Evolutionary conservation across 1,284 basidiomycete genomes (phyloP), one percentile per base, ranked within the genome.

Genomic region (Hemileia vastatrix): DNA sequence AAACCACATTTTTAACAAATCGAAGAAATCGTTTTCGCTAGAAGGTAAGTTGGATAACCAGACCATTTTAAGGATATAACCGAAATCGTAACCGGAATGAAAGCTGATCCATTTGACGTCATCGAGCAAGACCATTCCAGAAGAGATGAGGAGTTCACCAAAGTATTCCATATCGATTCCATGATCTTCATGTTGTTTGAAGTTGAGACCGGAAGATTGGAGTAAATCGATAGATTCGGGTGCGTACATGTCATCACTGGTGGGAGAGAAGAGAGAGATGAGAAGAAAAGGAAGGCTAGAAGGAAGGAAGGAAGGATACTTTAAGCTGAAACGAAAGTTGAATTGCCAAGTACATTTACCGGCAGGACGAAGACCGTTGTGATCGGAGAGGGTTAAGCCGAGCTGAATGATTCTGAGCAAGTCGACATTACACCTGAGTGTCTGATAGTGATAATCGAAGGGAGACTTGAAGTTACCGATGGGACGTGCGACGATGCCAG

Each of bases 21-120:
- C 83, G 76, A 97, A 96, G 78, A 98, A 98, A 18, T 84, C 83
- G 67, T 88, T 85, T 78, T 99, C 95, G 23, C 85, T 85, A 27
- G 86, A 83, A 2, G 95, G 95, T 66, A 98, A 78, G 48, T 90
- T 88, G 71, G 86, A 81, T 67, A 84, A 87, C 0, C 93, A 96
- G 54, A 99, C 83, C 55, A 97, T 83, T 77, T 95, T 95, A 77
- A 99, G 85, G 70, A 98, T 87, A 76, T 98, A 99, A 19, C 95
- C 94, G 79, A 99, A 98, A 77, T 99, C 94, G 78, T 98, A 98
- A 32, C 94, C 95, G 75, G 93, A 96, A 76, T 97, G 95, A 77
- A 97, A 99, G 19, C 91, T 93, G 73, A 98, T 87, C 95, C 95
- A 99, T 77, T 84, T 93, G 54, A 90, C 88, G 62, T 95, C 90